Conservation (phyloP, 371 early-diverging fungal species). For the Zopfochytrium polystomum region DNA sequence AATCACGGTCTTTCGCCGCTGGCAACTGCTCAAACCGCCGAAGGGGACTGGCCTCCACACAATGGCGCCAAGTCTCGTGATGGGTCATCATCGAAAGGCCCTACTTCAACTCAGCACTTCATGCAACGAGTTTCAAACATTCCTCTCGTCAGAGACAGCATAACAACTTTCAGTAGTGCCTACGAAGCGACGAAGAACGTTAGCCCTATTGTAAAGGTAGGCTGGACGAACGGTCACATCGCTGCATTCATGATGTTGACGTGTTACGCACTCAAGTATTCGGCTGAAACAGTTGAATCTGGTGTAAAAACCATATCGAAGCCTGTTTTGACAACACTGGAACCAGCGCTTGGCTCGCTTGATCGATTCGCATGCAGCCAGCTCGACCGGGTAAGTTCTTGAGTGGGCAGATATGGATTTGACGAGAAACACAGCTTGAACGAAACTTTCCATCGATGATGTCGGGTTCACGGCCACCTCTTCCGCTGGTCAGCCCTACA, state of each 20-base stretch:
- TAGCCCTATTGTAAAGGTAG: constrained; percentile 66
- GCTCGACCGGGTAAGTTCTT: constrained; percentile 57
- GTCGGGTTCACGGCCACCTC: constrained; percentile 5
- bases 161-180: constrained; percentile 50
- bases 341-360: constrained; percentile 55
- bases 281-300: constrained; percentile 75
- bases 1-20: neutral
- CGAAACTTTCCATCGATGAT: constrained; percentile 33
- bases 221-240: neutral
- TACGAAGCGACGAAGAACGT: constrained; percentile 75
- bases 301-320: constrained; percentile 62
- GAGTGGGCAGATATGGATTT: neutral
- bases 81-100: neutral
- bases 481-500: neutral
- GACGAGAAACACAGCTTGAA: constrained; percentile 27
- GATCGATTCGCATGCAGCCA: constrained; percentile 75
- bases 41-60: constrained; percentile 6
- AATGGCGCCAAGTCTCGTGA: neutral
- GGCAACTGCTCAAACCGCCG: neutral
- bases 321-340: constrained; percentile 63
- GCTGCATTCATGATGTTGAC: neutral
- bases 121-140: constrained; percentile 71
- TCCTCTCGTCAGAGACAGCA: constrained; percentile 73
- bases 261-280: constrained; percentile 20
- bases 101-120: constrained; percentile 44